Conservation (phyloP, 2,329 filamentous ascomycete species). For the Aspergillus latus region DNA sequence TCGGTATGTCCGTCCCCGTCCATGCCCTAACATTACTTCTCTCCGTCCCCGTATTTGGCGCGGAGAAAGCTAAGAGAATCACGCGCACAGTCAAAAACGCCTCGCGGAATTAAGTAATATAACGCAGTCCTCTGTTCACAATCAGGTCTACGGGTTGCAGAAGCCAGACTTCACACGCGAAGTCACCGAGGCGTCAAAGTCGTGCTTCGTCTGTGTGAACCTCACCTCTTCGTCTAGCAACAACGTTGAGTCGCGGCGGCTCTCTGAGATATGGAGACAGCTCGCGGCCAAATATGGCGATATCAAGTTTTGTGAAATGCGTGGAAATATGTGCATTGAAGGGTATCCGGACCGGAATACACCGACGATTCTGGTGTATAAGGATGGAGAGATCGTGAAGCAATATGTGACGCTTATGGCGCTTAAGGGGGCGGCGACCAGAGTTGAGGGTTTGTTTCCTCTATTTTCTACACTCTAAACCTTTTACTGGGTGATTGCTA, state of each 20-base stretch:
- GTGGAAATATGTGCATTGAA: conserved; percentile 88
- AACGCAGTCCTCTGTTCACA: conserved; percentile 75
- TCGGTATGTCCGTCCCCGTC: conserved; percentile 45
- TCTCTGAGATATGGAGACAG: conserved; percentile 83
- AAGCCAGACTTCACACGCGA: conserved; percentile 91
- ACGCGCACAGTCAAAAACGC: conserved; percentile 64
- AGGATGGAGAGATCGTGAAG: conserved; percentile 85
- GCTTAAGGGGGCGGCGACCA: conserved; percentile 70
- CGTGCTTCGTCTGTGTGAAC: conserved; percentile 70
- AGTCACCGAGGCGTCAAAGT: conserved; percentile 84
- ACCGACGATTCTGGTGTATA: conserved; percentile 89
- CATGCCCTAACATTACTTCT: conserved; percentile 62
- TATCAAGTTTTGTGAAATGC: conserved; percentile 96
- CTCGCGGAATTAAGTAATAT: conserved; percentile 77
- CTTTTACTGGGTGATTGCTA: background rate
- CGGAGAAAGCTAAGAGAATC: background rate
- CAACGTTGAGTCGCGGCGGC: conserved; percentile 79
- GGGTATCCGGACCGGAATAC: conserved; percentile 94
- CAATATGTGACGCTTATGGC: conserved; percentile 88
- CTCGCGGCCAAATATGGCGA: conserved; percentile 85
- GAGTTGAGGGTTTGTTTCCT: conserved; percentile 52
- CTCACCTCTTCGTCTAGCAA: conserved; percentile 74
- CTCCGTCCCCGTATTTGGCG: no score
- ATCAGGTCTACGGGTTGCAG: conserved; percentile 87
- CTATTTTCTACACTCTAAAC: background rate